These are phyloP conservation scores for Vitellaria paradoxa DNA, from an alignment of 179 eudicot genomes.

Conservation along the genomic window DNA sequence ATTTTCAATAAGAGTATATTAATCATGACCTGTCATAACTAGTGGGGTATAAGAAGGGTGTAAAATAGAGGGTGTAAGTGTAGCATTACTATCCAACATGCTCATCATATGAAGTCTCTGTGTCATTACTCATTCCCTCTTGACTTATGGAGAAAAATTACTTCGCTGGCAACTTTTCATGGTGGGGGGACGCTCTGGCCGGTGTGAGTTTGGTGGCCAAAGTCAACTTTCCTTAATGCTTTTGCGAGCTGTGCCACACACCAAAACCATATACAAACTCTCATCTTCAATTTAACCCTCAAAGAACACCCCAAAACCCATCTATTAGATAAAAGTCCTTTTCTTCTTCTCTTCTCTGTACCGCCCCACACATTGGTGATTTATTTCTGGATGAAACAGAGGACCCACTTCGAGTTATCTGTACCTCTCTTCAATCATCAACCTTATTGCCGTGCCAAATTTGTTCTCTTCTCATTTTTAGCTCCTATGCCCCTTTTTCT, in stretches of 20 bases:
- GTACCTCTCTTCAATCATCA: constrained; percentile 4
- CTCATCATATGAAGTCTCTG: neutral
- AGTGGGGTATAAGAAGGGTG: too few species aligned
- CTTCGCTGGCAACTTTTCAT: neutral
- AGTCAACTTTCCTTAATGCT: neutral
- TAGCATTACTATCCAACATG: too few species aligned
- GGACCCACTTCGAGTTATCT: neutral
- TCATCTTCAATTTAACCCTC: too few species aligned
- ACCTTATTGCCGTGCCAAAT: neutral
- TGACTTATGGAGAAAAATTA: neutral
- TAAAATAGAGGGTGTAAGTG: too few species aligned
- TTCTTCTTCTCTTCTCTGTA: neutral
- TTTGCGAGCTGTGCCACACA: constrained; percentile 2
- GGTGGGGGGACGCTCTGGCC: neutral
- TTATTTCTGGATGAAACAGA: neutral
- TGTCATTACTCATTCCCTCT: neutral
- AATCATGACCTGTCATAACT: too few species aligned
- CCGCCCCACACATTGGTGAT: neutral
- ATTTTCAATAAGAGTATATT: too few species aligned
- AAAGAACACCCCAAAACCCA: neutral
- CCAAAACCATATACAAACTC: neutral
- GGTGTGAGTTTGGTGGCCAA: constrained; percentile 6
- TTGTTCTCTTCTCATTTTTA: neutral
- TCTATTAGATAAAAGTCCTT: neutral
- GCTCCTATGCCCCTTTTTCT: neutral